phyloP scores from a whole-genome alignment of 2,329 filamentous ascomycete species.

The Ceratocystiopsis brevicomis region DNA sequence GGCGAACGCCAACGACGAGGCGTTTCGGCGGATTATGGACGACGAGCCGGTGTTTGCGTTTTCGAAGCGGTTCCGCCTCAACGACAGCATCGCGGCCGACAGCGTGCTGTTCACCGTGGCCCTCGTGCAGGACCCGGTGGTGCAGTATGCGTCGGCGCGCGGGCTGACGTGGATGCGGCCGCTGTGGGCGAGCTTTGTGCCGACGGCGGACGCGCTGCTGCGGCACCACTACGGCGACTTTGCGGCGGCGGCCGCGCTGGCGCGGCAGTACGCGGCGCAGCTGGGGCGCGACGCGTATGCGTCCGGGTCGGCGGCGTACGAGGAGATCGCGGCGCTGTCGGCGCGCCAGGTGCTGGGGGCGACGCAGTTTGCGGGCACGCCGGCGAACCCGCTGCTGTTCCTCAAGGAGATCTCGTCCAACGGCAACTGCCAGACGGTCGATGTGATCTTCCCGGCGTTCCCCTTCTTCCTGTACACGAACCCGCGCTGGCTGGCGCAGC shows the following conservation, averaged over 20 bases:
- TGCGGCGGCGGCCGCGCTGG: slow-evolving; percentile 38
- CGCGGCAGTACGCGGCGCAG: slow-evolving; percentile 51
- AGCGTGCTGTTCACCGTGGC: slow-evolving; percentile 56
- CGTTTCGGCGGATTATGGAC: slow-evolving; percentile 52
- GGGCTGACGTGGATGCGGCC: slow-evolving; percentile 62
- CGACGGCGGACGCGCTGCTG: slow-evolving; percentile 39
- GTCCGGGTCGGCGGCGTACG: slow-evolving; percentile 56
- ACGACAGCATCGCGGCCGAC: slow-evolving; percentile 12
- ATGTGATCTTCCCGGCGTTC: slow-evolving; percentile 70
- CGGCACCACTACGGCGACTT: slow-evolving; percentile 61
- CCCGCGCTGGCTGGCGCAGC: slow-evolving; percentile 57
- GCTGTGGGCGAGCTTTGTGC: slow-evolving; percentile 60
- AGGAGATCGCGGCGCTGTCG: slow-evolving; percentile 59
- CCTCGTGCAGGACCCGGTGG: slow-evolving; percentile 57
- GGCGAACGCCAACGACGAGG: slow-evolving; percentile 29
- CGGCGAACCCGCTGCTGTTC: slow-evolving; percentile 53
- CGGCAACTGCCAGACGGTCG: slow-evolving; percentile 67
- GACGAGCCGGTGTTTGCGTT: slow-evolving; percentile 70
- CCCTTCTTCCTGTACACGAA: slow-evolving; percentile 75
- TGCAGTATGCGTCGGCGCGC: slow-evolving; percentile 57
- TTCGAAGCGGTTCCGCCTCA: slow-evolving; percentile 39
- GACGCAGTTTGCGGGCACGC: slow-evolving; percentile 53
- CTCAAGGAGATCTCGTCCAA: slow-evolving; percentile 72
- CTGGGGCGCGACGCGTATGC: slow-evolving; percentile 51
- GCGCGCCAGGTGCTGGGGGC: slow-evolving; percentile 64